phyloP scores from a whole-genome alignment of 1,284 basidiomycete species.

The Ceratobasidium papillatum region DNA sequence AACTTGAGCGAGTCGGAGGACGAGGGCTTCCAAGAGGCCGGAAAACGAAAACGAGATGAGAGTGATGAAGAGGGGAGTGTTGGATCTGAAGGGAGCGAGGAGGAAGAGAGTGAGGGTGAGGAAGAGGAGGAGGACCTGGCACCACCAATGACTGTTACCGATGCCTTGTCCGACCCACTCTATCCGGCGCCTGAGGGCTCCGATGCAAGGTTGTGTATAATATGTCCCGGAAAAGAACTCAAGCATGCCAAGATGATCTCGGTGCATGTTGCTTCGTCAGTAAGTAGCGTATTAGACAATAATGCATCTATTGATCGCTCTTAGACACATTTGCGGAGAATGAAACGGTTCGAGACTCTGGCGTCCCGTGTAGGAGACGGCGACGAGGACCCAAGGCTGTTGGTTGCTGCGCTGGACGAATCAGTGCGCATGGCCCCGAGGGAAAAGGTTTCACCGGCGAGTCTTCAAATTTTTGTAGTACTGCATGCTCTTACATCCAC shows the following conservation, averaged over 20 bases:
- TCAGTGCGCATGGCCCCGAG: constrained; percentile 17
- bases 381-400: constrained; percentile 18
- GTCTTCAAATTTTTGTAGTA: background rate
- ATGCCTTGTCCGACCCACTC: constrained; percentile 70
- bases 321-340: constrained; percentile 69
- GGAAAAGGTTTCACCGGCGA: background rate
- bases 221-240: constrained; percentile 78
- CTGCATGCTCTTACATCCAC: background rate
- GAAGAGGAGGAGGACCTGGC: constrained; percentile 51
- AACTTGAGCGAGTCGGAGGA: constrained; percentile 19
- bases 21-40: constrained; percentile 45
- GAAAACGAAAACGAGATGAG: background rate
- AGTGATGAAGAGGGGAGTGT: constrained; percentile 22
- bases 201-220: constrained; percentile 65
- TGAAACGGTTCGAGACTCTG: constrained; percentile 57
- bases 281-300: constrained; percentile 56
- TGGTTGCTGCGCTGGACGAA: constrained; percentile 36
- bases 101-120: constrained; percentile 51
- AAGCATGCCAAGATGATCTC: constrained; percentile 70
- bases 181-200: constrained; percentile 61
- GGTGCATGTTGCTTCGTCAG: constrained; percentile 71
- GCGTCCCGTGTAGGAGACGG: constrained; percentile 23
- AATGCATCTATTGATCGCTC: background rate
- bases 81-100: constrained; percentile 45
- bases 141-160: constrained; percentile 64